Conservation (phyloP, 1,139 yeast genomes). For the Chernovozyma aurita region DNA sequence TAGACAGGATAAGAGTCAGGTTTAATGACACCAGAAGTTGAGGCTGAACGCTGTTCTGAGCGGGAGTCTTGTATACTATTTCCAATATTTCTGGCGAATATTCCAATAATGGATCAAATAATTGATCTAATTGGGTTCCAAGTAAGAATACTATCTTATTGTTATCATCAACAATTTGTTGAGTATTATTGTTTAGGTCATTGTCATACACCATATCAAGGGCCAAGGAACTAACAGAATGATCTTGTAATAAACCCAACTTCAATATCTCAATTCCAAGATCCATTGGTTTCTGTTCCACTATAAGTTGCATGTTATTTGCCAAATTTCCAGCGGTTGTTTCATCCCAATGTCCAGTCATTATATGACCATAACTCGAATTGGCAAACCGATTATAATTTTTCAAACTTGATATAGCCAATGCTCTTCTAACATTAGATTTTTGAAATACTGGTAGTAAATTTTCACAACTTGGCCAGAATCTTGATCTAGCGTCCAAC, state of each 20-base stretch:
- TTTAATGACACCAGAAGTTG: slow-evolving; percentile 13
- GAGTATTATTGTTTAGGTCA: slow-evolving; percentile 6
- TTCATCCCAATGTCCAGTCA: slow-evolving; percentile 53
- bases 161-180: slow-evolving; percentile 50
- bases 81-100: slow-evolving; percentile 89
- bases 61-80: slow-evolving; percentile 55
- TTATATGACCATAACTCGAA: slow-evolving; percentile 14
- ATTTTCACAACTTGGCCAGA: slow-evolving; percentile 76
- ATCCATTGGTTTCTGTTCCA: slow-evolving; percentile 46
- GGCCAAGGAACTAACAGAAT: slow-evolving; percentile 49
- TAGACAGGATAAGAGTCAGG: slow-evolving; percentile 27
- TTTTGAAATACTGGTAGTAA: slow-evolving; percentile 44
- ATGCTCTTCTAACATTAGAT: slow-evolving; percentile 64
- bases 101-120: slow-evolving; percentile 85
- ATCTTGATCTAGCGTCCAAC: slow-evolving; percentile 58
- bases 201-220: slow-evolving; percentile 71
- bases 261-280: slow-evolving; percentile 49
- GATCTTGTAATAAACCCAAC: slow-evolving; percentile 59
- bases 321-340: slow-evolving; percentile 78
- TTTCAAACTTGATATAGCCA: slow-evolving; percentile 71
- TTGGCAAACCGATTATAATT: slow-evolving; percentile 53
- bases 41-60: slow-evolving; percentile 10
- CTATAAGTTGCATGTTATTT: slow-evolving; percentile 50
- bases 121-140: slow-evolving; percentile 82
- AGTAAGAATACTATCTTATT: slow-evolving; percentile 68